Conservation (phyloP, 1,284 basidiomycete genomes). For the Gymnopus androsaceus region DNA sequence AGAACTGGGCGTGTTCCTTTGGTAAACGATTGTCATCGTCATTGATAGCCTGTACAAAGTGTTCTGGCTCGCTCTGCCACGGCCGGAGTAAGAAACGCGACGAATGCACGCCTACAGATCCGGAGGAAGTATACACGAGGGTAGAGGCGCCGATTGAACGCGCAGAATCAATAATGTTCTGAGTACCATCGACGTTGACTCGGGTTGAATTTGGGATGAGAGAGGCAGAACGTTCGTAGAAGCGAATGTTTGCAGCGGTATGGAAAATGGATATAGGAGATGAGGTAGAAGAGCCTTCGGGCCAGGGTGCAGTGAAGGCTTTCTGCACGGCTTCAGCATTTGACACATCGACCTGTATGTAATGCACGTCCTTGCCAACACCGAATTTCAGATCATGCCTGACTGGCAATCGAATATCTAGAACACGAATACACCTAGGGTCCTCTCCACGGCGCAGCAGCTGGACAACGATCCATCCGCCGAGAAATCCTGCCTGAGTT, state of each 20-base stretch:
- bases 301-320: conserved; percentile 71
- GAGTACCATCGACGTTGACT: conserved; percentile 66
- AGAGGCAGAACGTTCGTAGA: conserved; percentile 60
- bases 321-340: conserved; percentile 51
- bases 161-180: conserved; percentile 58
- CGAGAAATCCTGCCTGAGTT: conserved; percentile 65
- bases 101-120: conserved; percentile 52
- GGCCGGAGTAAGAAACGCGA: conserved; percentile 69
- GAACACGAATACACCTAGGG: conserved; percentile 60
- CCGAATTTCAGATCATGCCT: conserved; percentile 56
- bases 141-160: conserved; percentile 45
- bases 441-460: conserved; percentile 70
- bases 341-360: conserved; percentile 59
- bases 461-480: conserved; percentile 73
- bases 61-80: conserved; percentile 60
- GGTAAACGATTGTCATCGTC: conserved; percentile 55
- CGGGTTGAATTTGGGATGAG: conserved; percentile 55
- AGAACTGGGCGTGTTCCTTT: conserved; percentile 55
- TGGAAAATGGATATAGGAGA: conserved; percentile 65
- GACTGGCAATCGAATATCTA: conserved; percentile 62
- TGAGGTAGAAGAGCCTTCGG: conserved; percentile 28
- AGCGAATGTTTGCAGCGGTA: conserved; percentile 74
- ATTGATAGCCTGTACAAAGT: conserved; percentile 56
- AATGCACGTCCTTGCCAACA: conserved; percentile 50
- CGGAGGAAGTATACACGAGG: conserved; percentile 67